Conservation (phyloP, 345 rosid species). For the Acer saccharum region DNA sequence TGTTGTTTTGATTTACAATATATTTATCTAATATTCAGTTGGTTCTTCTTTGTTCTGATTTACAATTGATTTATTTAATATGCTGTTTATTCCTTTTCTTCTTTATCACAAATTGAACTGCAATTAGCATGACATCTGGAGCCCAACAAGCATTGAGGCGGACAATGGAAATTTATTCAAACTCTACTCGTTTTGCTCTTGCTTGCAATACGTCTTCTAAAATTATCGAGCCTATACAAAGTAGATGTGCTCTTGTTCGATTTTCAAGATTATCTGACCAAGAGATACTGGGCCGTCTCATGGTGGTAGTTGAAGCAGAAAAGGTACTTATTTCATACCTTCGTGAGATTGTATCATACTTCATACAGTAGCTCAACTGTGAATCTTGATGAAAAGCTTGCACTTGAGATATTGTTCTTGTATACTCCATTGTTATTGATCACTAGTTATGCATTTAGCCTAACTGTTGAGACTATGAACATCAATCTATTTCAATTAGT, state of each 20-base stretch:
- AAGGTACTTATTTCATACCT: slow-evolving; percentile 46
- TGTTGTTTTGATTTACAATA: not conserved
- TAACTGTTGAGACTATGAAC: not conserved
- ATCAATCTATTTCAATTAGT: not conserved
- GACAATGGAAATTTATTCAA: slow-evolving; percentile 94
- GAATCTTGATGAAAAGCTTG: not conserved
- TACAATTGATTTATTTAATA: not conserved
- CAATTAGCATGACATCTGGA: slow-evolving; percentile 91
- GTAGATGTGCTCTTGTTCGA: slow-evolving; percentile 95
- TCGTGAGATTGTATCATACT: not conserved
- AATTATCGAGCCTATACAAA: slow-evolving; percentile 97
- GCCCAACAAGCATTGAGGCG: slow-evolving; percentile 98
- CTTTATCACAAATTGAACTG: not conserved
- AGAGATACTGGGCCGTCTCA: slow-evolving; percentile 90
- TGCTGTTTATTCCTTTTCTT: not conserved
- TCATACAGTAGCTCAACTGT: not conserved
- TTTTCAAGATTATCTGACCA: slow-evolving; percentile 93
- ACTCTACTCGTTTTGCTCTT: slow-evolving; percentile 94
- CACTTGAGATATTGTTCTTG: not conserved
- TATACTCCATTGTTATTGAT: not conserved
- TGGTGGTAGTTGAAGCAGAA: slow-evolving; percentile 85
- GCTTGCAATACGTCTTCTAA: slow-evolving; percentile 91
- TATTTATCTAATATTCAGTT: not conserved
- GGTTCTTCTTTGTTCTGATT: not conserved
- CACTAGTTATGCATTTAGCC: not conserved